phyloP scores from a whole-genome alignment of 805 yeast genomes.

The Ogataea haglerorum region DNA sequence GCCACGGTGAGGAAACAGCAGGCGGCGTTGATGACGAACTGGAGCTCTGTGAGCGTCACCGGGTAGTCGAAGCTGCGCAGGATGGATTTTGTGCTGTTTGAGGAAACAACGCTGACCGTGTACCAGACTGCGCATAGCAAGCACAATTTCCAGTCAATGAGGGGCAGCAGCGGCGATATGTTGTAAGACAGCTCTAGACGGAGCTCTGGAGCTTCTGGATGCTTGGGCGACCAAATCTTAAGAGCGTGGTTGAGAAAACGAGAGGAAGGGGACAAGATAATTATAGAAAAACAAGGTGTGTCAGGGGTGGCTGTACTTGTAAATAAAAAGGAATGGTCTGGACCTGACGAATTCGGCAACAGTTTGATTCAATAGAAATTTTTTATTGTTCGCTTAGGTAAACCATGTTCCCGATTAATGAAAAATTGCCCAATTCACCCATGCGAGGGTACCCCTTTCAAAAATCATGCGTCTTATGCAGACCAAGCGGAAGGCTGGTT shows the following conservation, averaged over 20 bases:
- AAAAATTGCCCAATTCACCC: neutral
- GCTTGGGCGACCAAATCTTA: constrained; percentile 13
- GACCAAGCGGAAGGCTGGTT: neutral
- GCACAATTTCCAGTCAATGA: constrained; percentile 31
- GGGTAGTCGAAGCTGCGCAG: constrained; percentile 71
- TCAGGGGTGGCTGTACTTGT: constrained; percentile 4
- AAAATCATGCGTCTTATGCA: neutral
- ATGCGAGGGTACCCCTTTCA: constrained; percentile 3
- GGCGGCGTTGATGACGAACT: constrained; percentile 68
- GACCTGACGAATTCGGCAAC: constrained; percentile 2
- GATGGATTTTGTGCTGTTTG: constrained; percentile 77
- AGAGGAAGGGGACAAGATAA: neutral
- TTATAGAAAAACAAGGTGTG: neutral
- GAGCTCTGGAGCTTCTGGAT: constrained; percentile 9
- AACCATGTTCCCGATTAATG: neutral
- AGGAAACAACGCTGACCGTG: constrained; percentile 71
- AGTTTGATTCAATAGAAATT: neutral
- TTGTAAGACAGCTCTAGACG: constrained; percentile 9
- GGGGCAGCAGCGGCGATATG: constrained; percentile 17
- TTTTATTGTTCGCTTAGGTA: neutral
- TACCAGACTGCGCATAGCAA: constrained; percentile 76
- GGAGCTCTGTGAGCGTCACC: constrained; percentile 84
- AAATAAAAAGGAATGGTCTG: constrained; percentile 1
- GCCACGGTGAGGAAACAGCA: constrained; percentile 45
- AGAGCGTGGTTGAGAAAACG: constrained; percentile 14